Percentiles rank a stretch among this genome's conserved stretches.
phyloP scores from a whole-genome alignment of 2,329 filamentous ascomycete genomes.

The Amylocarpus encephaloides region DNA sequence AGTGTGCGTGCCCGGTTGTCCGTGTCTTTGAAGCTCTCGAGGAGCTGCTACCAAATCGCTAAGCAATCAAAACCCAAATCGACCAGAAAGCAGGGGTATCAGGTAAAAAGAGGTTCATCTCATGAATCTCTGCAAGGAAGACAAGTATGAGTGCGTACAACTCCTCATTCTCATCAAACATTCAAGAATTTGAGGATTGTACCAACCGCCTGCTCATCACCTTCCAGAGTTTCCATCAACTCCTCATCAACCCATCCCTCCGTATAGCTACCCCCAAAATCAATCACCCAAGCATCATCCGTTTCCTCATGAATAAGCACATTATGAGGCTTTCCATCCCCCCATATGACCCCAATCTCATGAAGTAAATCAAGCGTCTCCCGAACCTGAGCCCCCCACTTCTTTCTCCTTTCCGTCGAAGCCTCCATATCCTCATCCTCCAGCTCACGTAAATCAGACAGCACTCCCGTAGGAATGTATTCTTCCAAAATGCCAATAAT shows the following conservation, averaged over 20 bases:
- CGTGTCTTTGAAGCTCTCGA: too few relatives aligned
- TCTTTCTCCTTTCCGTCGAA: conserved; percentile 11
- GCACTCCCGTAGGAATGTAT: conserved; percentile 10
- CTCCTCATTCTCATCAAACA: too few relatives aligned
- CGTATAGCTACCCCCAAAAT: conserved; percentile 24
- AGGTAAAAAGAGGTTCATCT: too few relatives aligned
- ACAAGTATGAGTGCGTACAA: too few relatives aligned
- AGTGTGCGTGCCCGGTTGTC: too few relatives aligned
- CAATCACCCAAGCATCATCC: conserved; percentile 18
- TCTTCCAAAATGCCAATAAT: conserved; percentile 19
- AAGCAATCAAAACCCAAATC: too few relatives aligned
- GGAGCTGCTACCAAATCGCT: too few relatives aligned
- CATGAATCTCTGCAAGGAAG: too few relatives aligned
- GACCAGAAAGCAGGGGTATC: too few relatives aligned
- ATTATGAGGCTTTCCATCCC: conserved; percentile 23
- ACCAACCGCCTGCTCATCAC: conserved; percentile 14
- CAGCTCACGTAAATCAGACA: neutral
- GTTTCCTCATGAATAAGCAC: conserved; percentile 17
- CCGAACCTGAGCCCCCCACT: conserved; percentile 17
- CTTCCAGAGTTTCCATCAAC: conserved; percentile 13
- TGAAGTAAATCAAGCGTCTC: conserved; percentile 16
- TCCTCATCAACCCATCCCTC: conserved; percentile 19
- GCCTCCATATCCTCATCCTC: neutral
- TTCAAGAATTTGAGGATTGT: conserved; percentile 10
- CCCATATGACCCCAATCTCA: conserved; percentile 19